These are phyloP conservation scores for Glomus cerebriforme DNA, from an alignment of 192 early-diverging fungal species.

Conservation along the genomic window DNA sequence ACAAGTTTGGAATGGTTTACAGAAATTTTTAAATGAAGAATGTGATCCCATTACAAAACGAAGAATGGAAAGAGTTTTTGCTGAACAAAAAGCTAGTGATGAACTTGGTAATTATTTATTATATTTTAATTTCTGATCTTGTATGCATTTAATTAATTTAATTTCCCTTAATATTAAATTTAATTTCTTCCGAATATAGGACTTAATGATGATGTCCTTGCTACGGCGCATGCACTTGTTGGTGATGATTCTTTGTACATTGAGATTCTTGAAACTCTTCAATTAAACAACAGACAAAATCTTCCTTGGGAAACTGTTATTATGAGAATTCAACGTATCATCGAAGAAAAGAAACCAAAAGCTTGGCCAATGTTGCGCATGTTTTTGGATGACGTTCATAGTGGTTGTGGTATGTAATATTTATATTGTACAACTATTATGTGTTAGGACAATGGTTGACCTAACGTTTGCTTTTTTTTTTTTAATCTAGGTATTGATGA, in stretches of 20 bases:
- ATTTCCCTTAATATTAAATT: neutral
- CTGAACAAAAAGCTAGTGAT: constrained; percentile 43
- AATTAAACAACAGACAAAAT: constrained; percentile 46
- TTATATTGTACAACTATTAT: neutral
- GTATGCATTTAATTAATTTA: neutral
- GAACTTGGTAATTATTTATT: constrained; percentile 39
- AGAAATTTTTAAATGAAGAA: constrained; percentile 40
- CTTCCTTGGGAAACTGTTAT: constrained; percentile 45
- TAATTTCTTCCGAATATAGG: constrained; percentile 26
- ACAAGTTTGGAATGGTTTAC: constrained; percentile 46
- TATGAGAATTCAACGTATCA: constrained; percentile 34
- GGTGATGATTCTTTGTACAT: constrained; percentile 45
- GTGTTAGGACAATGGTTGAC: neutral
- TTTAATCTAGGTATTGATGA: neutral
- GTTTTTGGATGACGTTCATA: constrained; percentile 43
- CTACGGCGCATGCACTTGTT: constrained; percentile 36
- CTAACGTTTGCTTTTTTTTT: neutral
- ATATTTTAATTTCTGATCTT: neutral
- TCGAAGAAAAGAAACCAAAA: constrained; percentile 36
- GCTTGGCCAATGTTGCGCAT: constrained; percentile 38
- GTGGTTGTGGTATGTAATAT: constrained; percentile 25
- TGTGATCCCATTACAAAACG: constrained; percentile 34
- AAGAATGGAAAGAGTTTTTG: constrained; percentile 44
- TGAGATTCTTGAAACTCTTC: constrained; percentile 43
- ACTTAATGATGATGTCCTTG: constrained; percentile 34